Evolutionary conservation across 805 yeast genomes (phyloP), one percentile per base, ranked within the genome.

Genomic region (Sugiyamaella qingdaonensis): DNA sequence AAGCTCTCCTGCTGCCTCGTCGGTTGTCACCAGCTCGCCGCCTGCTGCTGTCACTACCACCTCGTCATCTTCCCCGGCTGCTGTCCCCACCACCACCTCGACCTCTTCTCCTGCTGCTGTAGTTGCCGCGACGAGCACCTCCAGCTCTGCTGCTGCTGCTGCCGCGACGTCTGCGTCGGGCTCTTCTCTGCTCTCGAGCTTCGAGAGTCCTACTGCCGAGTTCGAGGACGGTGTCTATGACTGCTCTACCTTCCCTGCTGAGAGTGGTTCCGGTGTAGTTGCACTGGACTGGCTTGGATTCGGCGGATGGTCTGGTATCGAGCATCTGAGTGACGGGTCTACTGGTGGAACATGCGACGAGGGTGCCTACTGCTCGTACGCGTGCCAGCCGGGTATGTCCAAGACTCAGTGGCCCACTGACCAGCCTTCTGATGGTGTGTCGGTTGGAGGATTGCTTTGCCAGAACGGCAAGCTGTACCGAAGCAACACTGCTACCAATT

Each of bases 321-420:
- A 82, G 74, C 67, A 62, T 60, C 64, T 68, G 66, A 74, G 78
- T 66, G 69, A 73, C 52, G 77, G 79, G 58, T 79, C 88, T 57
- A 78, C 86, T 49, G 76, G 79, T 52, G 70, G 75, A 46, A 65
- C 79, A 46, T 92, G 99, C 78, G 70, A 75, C 58, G 97, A 91
- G 62, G 98, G 97, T 54, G 81, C 81, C 65, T 89, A 88, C 83
- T 92, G 99, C 76, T 92, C 98, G 55, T 92, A 92, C 74, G 96
- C 98, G 55, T 92, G 99, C 78, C 95, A 90, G 77, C 83, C 97
- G 42, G 99, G 98, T 80, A 88, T 89, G 96, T 88, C 97, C 66
- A 92, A 92, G 83, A 89, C 97, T 53, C 99, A 92, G 78, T 92
- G 95, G 96, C 98, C 98, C 58, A 73, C 84, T 44, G 60, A 68